Evolutionary conservation across 139 green algal species (phyloP).

Genomic region (Diplosphaera chodatii): DNA sequence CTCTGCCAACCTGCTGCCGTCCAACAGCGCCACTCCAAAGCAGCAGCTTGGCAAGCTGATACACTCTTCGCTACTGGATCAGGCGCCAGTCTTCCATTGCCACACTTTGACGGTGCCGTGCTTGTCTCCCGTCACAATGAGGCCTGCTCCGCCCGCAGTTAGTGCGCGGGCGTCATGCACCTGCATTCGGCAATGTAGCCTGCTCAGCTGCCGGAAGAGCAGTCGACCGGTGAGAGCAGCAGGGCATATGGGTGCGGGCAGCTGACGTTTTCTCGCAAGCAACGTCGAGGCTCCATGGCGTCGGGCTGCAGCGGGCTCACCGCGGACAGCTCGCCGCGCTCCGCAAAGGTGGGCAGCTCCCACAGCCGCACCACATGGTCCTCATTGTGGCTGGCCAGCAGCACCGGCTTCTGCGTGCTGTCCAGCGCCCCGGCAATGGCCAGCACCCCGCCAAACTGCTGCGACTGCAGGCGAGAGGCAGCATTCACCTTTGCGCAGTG

Average conservation of each 20-base stretch:
- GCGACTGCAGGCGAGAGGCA: no score
- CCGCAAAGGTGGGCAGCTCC: constrained; percentile 55
- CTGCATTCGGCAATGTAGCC: neutral
- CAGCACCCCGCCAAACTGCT: constrained; percentile 31
- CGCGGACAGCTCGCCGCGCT: constrained; percentile 37
- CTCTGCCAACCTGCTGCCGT: no score
- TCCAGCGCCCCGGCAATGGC: constrained; percentile 39
- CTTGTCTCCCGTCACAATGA: constrained; percentile 52
- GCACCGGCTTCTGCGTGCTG: constrained; percentile 25
- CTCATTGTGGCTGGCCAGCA: constrained; percentile 48
- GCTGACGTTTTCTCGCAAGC: no score
- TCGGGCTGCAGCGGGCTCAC: neutral
- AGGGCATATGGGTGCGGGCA: no score
- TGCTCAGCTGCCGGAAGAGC: no score
- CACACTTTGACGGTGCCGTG: constrained; percentile 55
- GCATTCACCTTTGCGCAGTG: no score
- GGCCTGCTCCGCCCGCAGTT: constrained; percentile 15
- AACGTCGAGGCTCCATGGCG: no score
- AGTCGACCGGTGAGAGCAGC: no score
- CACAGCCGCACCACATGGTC: constrained; percentile 50
- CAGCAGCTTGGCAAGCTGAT: no score
- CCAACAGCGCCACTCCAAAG: no score
- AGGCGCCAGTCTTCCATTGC: constrained; percentile 39
- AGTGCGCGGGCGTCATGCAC: constrained; percentile 46
- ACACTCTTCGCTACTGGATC: neutral